Evolutionary conservation across 805 yeast genomes (phyloP), one percentile per base, ranked within the genome.

Genomic region (Candida hungchunana): DNA sequence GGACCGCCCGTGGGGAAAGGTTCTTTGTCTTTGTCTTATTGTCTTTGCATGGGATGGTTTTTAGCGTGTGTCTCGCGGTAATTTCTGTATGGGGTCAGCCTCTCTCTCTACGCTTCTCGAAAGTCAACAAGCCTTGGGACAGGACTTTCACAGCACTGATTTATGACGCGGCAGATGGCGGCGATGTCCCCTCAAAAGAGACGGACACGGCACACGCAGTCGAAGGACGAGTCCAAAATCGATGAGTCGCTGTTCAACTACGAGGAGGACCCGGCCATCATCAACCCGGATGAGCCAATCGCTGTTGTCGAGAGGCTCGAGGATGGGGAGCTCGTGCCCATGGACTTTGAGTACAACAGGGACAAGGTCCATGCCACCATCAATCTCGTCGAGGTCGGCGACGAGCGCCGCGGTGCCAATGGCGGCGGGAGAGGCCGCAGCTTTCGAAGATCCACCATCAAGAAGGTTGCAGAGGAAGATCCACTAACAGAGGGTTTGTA

Each of bases 401-500:
- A 19, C 11, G 31, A 22, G n/a, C 10, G n/a, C 20, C 24, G 19
- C 0, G 37, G 32, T 14, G 24, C 16, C 31, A 33, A 15, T 12
- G 25, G 23, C 22, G 14, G 15, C 5, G 28, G 21, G 14, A 26
- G 29, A 10, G 37, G 41, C 17, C 24, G 40, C 34, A 38, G 29
- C 25, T 42, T 43, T 14, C 29, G 52, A 13, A 40, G 26, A 20
- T 38, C 50, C 11, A 47, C 50, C 7, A 29, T 40, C 8, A 27
- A 35, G 43, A 41, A 32, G 24, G 34, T 23, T 5, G 11, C 9
- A 16, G 28, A 25, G 9, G 26, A 33, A 8, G 79, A 73, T 39
- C 77, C 80, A 1, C 56, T 82, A 26, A 44, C 46, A 1, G 79
- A 75, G 43, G 47, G 50, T 0, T 13, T 63, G 11, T 77, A 62